phyloP scores from a whole-genome alignment of 768 basidiomycete genomes.

The Mycena rebaudengoi region DNA sequence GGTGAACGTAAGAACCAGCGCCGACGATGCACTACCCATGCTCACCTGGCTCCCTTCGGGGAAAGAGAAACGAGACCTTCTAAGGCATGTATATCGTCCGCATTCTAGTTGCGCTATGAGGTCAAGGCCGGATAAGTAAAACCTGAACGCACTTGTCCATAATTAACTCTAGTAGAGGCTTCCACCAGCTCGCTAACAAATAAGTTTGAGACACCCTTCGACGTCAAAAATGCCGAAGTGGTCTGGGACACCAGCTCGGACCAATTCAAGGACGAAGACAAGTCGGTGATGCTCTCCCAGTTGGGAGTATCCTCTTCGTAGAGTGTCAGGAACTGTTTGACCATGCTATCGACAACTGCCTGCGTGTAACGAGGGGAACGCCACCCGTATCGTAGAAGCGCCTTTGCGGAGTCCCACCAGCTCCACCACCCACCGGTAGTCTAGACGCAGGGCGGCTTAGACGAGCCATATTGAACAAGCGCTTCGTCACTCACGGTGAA shows the following conservation, averaged over 20 bases:
- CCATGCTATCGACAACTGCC: constrained; percentile 60
- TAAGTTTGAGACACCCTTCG: constrained; percentile 60
- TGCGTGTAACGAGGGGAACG: constrained; percentile 65
- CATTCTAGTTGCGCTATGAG: constrained; percentile 53
- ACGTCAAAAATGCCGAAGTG: constrained; percentile 63
- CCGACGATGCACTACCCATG: not conserved
- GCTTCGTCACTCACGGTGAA: constrained; percentile 57
- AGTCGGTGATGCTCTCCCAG: constrained; percentile 68
- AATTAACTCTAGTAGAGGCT: constrained; percentile 84
- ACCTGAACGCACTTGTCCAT: constrained; percentile 65
- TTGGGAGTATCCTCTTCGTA: constrained; percentile 64
- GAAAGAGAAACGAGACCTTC: constrained; percentile 80
- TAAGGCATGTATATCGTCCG: constrained; percentile 77
- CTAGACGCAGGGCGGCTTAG: not conserved
- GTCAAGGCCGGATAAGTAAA: not conserved
- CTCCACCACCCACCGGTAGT: constrained; percentile 49
- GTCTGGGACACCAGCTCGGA: constrained; percentile 56
- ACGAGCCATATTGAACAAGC: not conserved
- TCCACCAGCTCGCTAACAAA: constrained; percentile 83
- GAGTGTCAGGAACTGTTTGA: constrained; percentile 60
- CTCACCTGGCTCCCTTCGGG: constrained; percentile 61
- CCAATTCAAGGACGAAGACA: constrained; percentile 65
- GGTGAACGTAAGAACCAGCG: not conserved
- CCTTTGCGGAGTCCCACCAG: constrained; percentile 80
- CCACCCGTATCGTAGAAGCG: constrained; percentile 82